A percentile compares a stretch with the other conserved stretches of the same genome.
These are phyloP conservation scores for Dryas alaskensis DNA, from an alignment of 306 rosid genomes.

Conservation along the genomic window DNA sequence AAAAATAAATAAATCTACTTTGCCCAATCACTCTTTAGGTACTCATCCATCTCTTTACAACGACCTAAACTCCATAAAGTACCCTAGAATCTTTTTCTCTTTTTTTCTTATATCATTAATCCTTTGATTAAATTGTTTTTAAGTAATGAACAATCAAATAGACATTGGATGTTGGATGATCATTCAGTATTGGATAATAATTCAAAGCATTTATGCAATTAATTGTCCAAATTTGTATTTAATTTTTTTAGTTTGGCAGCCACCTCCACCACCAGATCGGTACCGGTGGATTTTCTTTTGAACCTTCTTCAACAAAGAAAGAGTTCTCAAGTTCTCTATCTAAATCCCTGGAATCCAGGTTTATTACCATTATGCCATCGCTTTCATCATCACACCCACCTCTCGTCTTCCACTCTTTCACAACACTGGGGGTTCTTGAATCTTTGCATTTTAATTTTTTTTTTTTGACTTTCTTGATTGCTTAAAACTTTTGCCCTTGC, in stretches of 20 bases:
- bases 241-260: not conserved
- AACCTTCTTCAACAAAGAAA: not conserved
- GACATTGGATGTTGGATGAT: too few relatives aligned
- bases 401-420: not conserved
- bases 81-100: too few relatives aligned
- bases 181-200: too few relatives aligned
- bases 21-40: too few relatives aligned
- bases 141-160: too few relatives aligned
- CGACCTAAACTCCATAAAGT: too few relatives aligned
- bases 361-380: not conserved
- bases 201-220: too few relatives aligned
- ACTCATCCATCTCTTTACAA: too few relatives aligned
- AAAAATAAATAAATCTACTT: too few relatives aligned
- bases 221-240: too few relatives aligned
- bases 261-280: not conserved
- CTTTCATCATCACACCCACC: not conserved
- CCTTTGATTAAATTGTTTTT: too few relatives aligned
- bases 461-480: not conserved
- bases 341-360: not conserved
- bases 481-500: not conserved
- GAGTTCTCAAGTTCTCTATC: not conserved
- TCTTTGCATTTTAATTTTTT: not conserved
- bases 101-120: too few relatives aligned
- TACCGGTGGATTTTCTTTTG: slow-evolving; percentile 1
- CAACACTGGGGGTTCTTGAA: not conserved